phyloP scores from a whole-genome alignment of 352 stramenopile genomes.

The Globisporangium apiculatum region DNA sequence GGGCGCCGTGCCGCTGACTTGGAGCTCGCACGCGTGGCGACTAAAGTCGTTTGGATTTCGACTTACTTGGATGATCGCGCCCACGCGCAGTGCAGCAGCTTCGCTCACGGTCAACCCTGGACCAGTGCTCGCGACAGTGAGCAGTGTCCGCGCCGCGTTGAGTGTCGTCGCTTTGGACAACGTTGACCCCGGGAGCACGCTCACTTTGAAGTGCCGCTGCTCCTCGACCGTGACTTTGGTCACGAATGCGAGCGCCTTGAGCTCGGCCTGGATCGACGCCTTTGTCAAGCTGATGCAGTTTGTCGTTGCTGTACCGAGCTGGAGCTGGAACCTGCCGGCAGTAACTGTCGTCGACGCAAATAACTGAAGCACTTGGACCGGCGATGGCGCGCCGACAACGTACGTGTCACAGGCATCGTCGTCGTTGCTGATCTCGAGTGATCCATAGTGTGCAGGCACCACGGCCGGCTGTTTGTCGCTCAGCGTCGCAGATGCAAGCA shows the following conservation, averaged over 20 bases:
- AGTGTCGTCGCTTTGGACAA: slow-evolving; percentile 40
- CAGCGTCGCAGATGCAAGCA: slow-evolving; percentile 21
- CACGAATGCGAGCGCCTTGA: slow-evolving; percentile 41
- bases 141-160: slow-evolving; percentile 8
- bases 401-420: slow-evolving; percentile 54
- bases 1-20: slow-evolving; percentile 14
- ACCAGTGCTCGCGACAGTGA: slow-evolving; percentile 32
- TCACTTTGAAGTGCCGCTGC: slow-evolving; percentile 52
- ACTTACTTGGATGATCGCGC: slow-evolving; percentile 60
- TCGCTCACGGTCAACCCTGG: slow-evolving; percentile 27
- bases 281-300: slow-evolving; percentile 38
- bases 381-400: slow-evolving; percentile 44
- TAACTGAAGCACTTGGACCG: slow-evolving; percentile 60
- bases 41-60: slow-evolving; percentile 67
- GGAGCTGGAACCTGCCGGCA: slow-evolving; percentile 38
- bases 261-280: slow-evolving; percentile 25
- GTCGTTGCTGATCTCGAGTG: slow-evolving; percentile 54
- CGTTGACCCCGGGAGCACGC: slow-evolving; percentile 29
- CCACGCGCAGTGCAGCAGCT: slow-evolving; percentile 16
- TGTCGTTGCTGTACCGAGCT: slow-evolving; percentile 44
- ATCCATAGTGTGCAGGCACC: slow-evolving; percentile 33
- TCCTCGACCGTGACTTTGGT: slow-evolving; percentile 42
- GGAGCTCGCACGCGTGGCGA: slow-evolving; percentile 55
- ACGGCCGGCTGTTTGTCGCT: slow-evolving; percentile 16
- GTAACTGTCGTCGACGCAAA: slow-evolving; percentile 64